These are phyloP conservation scores for Naganishia albida DNA, from an alignment of 1,284 basidiomycete genomes.

Conservation along the genomic window DNA sequence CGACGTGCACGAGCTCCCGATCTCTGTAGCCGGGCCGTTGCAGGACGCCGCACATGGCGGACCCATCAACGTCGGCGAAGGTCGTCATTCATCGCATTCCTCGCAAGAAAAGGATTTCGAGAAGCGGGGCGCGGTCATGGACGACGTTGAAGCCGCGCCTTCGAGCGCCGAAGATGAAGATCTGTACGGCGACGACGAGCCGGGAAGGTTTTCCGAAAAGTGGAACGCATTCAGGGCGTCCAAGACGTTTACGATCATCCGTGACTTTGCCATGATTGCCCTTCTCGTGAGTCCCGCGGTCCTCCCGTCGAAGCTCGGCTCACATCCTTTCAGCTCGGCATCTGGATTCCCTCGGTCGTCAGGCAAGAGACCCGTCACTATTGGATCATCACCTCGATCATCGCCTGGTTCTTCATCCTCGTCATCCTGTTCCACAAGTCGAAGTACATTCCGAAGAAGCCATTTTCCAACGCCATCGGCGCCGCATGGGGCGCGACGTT, in stretches of 20 bases:
- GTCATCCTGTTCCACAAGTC: constrained; percentile 33
- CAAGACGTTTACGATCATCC: constrained; percentile 17
- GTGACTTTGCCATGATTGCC: constrained; percentile 27
- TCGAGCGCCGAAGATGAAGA: constrained; percentile 16
- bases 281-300: constrained; percentile 19
- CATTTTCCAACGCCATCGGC: constrained; percentile 28
- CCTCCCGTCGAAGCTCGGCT: background rate
- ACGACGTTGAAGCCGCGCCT: constrained; percentile 28
- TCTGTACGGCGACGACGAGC: constrained; percentile 21
- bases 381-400: constrained; percentile 34
- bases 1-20: constrained; percentile 26
- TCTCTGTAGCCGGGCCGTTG: constrained; percentile 22
- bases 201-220: constrained; percentile 21
- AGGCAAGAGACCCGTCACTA: constrained; percentile 33
- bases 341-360: constrained; percentile 33
- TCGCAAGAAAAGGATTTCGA: constrained; percentile 26
- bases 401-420: constrained; percentile 35
- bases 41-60: constrained; percentile 26
- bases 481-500: constrained; percentile 13
- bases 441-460: constrained; percentile 32
- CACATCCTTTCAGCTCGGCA: constrained; percentile 27
- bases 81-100: constrained; percentile 15
- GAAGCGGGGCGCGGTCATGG: constrained; percentile 8
- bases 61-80: constrained; percentile 1
- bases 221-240: constrained; percentile 27